Base-by-base conservation (phyloP, 352 stramenopile species). In the Blastocystis sp. region DNA sequence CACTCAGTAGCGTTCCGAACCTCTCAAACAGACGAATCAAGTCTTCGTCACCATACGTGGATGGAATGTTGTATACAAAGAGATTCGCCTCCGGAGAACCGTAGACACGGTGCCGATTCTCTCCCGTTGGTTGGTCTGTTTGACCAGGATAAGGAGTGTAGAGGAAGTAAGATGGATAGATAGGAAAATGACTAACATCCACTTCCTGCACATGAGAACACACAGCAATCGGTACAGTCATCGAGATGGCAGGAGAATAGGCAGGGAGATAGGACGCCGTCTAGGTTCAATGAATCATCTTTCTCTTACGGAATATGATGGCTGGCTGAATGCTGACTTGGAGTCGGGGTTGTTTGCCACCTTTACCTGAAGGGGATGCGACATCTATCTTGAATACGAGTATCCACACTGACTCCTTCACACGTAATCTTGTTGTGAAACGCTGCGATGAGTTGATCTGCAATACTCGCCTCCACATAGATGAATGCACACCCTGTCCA, bases 351-450 rank as follows among this genome's bases (percentile, higher is more conserved):
- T 81, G 18, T 63, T 81, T 34, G 69, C 69, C 61, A 63, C 49
- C n/a, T 81, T 59, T 1, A 81, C 69, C 48, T 81, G 69, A 32
- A 81, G 53, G 18, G 27, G n/a, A 44, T 81, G 61, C 18, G 48
- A 29, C 69, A 81, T 81, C 69, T 81, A 81, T 1, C 2, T 40
- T 4, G 7, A 14, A 64, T 64, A 16, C 1, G n/a, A 1, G 0
- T 34, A 63, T 3, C 36, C 21, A 18, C n/a, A 24, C 32, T 6
- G 61, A 81, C 69, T 21, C 56, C 56, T 48, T 48, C 24, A 24
- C 69, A 81, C 44, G 34, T 81, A 46, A 63, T 63, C 42, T 81
- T 81, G 48, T 81, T 61, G 9, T 81, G 69, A 44, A 63, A 81
- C 29, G 27, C 63, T 42, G 61, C 51, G 34, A 63, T 81, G 1